Evolutionary conservation across 257 asterid species (phyloP), one percentile per base, ranked within the genome.

Genomic region (Fraxinus cuspidata): DNA sequence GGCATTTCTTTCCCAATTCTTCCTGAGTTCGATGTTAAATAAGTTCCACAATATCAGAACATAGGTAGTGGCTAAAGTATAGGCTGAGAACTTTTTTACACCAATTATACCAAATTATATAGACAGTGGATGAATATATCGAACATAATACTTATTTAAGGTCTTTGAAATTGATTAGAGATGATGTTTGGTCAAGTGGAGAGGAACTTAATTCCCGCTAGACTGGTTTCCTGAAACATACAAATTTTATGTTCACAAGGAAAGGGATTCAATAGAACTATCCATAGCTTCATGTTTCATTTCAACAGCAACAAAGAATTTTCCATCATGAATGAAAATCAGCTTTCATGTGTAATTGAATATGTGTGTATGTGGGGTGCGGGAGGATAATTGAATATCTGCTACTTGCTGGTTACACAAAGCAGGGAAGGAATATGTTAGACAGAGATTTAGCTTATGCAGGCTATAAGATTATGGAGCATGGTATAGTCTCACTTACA

Each of bases 31-130:
- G 7, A 47, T 3, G 58, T 47, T 72, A 6, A 68, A 72, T n/a
- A 71, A 73, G 11, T 58, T 18, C 37, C 69, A 8, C 2, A 35
- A 56, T 21, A 47, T 58, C 72, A 49, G 1, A 5, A 11, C 37
- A 67, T 4, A 38, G 16, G n/a, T 76, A 15, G 13, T 47, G 5
- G 58, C 27, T 49, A 9, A 38, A 12, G 76, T 42, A 69, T 66
- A 66, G 74, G 34, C 66, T n/a, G 66, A 74, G 69, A 69, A 40
- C 77, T n/a, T 66, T 40, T 38, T 29, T 21, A 70, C 73, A 65
- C 31, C 47, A 51, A 65, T 44, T 23, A 49, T 74, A 69, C 40
- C 81, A 35, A 9, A 58, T 70, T 10, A 56, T 23, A 69, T 21
- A 1, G 23, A 76, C 23, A 34, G 27, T 18, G 68, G 28, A 13